Percentiles rank a stretch among this genome's conserved stretches.
Conservation (phyloP, 352 stramenopile species). For the Phytophthora chlamydospora region DNA sequence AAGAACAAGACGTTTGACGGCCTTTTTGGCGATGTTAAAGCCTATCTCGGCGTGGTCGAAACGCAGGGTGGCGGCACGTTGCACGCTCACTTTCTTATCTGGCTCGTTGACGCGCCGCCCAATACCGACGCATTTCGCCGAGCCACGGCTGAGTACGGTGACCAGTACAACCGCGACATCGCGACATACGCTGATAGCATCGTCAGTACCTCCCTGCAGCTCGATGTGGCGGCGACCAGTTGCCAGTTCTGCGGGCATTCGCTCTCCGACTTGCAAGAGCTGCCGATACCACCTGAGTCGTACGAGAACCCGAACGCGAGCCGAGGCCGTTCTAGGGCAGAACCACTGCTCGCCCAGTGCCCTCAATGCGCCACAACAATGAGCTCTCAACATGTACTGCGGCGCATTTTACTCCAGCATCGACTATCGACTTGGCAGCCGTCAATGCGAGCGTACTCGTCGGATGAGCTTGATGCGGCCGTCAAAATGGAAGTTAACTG, state of each 20-base stretch:
- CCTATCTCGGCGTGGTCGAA: constrained; percentile 10
- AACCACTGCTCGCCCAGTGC: not conserved
- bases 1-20: constrained; percentile 13
- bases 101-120: not conserved
- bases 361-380: not conserved
- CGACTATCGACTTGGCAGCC: not conserved
- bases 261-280: not conserved
- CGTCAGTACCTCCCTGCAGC: no score
- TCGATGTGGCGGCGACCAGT: not conserved
- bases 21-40: constrained; percentile 6
- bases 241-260: not conserved
- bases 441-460: not conserved
- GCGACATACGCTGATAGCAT: not conserved
- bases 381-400: not conserved
- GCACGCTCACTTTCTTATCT: constrained; percentile 5
- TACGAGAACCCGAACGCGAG: no score
- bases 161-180: not conserved
- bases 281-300: not conserved
- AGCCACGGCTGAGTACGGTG: not conserved
- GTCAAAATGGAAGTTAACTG: no score
- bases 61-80: constrained; percentile 6
- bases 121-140: not conserved
- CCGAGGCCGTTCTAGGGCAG: not conserved
- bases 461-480: not conserved
- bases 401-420: not conserved